Evolutionary conservation across 2,329 filamentous ascomycete genomes (phyloP).

Genomic region (Penicillium nordicum): DNA sequence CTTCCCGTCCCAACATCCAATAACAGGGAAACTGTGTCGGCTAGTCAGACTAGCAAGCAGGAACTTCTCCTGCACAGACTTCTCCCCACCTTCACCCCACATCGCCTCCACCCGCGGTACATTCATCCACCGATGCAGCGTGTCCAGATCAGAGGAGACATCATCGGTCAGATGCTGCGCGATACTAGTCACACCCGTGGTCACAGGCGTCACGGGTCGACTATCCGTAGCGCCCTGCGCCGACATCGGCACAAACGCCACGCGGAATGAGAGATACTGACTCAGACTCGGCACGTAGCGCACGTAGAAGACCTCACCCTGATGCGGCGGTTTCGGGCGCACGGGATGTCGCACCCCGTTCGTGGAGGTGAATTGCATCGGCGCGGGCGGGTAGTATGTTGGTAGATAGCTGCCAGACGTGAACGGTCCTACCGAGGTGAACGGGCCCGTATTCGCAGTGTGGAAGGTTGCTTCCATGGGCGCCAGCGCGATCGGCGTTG

Average conservation of each 20-base stretch:
- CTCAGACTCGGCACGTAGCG: slow-evolving; percentile 77
- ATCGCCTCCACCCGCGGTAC: slow-evolving; percentile 77
- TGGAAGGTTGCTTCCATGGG: slow-evolving; percentile 33
- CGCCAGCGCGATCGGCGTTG: not conserved
- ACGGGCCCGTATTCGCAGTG: slow-evolving; percentile 31
- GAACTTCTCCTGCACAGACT: slow-evolving; percentile 62
- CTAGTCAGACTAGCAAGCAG: slow-evolving; percentile 62
- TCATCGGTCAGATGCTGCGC: slow-evolving; percentile 40
- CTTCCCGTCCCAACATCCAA: slow-evolving; percentile 90
- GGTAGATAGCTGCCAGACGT: slow-evolving; percentile 79
- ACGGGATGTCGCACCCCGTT: slow-evolving; percentile 79
- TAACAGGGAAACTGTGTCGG: slow-evolving; percentile 80
- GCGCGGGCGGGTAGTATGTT: slow-evolving; percentile 83
- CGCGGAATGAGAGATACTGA: slow-evolving; percentile 85
- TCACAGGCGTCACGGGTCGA: slow-evolving; percentile 25
- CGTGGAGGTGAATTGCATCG: slow-evolving; percentile 75
- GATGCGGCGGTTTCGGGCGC: slow-evolving; percentile 80
- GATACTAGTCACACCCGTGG: slow-evolving; percentile 37
- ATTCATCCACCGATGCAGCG: slow-evolving; percentile 86
- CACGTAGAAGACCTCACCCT: slow-evolving; percentile 88
- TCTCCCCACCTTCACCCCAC: slow-evolving; percentile 68
- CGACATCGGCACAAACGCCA: slow-evolving; percentile 60
- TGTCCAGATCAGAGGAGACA: slow-evolving; percentile 57
- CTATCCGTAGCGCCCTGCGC: slow-evolving; percentile 52
- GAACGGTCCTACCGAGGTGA: slow-evolving; percentile 61